Evolutionary conservation across 352 stramenopile genomes (phyloP), one percentile per base, ranked within the genome.

Genomic region (Paralagenidium karlingii): DNA sequence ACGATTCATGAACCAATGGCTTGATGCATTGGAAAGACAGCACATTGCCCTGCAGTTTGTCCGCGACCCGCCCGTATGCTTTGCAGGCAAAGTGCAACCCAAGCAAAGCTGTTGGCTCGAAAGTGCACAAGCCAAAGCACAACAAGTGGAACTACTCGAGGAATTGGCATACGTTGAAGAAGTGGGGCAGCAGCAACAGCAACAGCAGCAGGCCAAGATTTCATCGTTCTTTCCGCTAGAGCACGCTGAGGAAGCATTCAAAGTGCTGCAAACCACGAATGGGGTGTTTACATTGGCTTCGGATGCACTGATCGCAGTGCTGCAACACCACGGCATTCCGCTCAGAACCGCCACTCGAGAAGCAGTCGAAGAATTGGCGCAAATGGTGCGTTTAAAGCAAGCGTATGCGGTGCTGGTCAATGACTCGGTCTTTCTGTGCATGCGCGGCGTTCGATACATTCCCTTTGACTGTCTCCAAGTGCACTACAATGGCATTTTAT

Each of bases 371-470:
- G 67, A 69, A 26, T 58, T 94, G 7, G 77, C 62, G 5, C 48
- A 81, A 18, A 43, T 83, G 18, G 68, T 94, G 19, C 55, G 76
- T 8, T 38, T 42, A 15, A 63, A 59, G 5, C 18, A 60, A 24
- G 67, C 67, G 0, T 85, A 65, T 34, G 77, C 77, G 0, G 71
- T 87, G 8, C 51, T 94, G 8, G 73, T 55, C 0, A 65, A 88
- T 28, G 84, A 96, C 57, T 94, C 81, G 40, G 84, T 95, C 43
- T 96, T 93, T 47, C 45, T 94, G 12, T 64, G 82, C 44, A 91
- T 94, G 74, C 64, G 63, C 8, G 67, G 67, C 8, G 60, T 81
- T 7, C 60, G 55, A 34, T 96, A 95, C 45, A 88, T 95, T 39
- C 76, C 76, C 8, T 84, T 92, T 33, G 31, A 32, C 11, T 29